Evolutionary conservation across 805 yeast genomes (phyloP).

Genomic region (Saturnispora halmiae): DNA sequence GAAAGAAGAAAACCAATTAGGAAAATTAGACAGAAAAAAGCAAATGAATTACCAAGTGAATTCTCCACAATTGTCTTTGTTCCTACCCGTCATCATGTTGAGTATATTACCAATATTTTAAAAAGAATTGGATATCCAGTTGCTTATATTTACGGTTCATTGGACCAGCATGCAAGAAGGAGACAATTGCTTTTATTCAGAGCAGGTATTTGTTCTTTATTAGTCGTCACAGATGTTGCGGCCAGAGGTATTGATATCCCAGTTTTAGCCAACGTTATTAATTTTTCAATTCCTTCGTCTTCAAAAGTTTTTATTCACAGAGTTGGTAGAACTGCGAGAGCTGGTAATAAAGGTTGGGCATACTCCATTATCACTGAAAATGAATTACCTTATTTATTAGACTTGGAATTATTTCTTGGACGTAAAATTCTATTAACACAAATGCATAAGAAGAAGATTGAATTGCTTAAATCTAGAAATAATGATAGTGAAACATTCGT

Average conservation of each 20-base stretch:
- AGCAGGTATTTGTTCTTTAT: constrained; percentile 69
- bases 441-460: constrained; percentile 56
- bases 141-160: constrained; percentile 89
- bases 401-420: constrained; percentile 83
- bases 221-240: constrained; percentile 96
- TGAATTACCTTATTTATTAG: constrained; percentile 85
- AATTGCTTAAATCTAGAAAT: constrained; percentile 39
- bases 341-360: constrained; percentile 98
- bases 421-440: constrained; percentile 63
- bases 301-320: constrained; percentile 93
- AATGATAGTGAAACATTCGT: constrained; percentile 30
- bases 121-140: constrained; percentile 70
- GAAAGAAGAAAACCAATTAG: constrained; percentile 28
- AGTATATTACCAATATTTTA: constrained; percentile 65
- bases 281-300: constrained; percentile 82
- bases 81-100: constrained; percentile 97
- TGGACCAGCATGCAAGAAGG: constrained; percentile 91
- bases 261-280: constrained; percentile 86
- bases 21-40: constrained; percentile 56
- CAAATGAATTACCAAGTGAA: constrained; percentile 76
- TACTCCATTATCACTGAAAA: constrained; percentile 77
- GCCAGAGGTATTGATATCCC: constrained; percentile 99
- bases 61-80: constrained; percentile 87
- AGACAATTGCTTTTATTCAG: constrained; percentile 81
- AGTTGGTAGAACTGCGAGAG: constrained; percentile 99